A percentile compares a stretch with the other conserved stretches of the same genome.
Evolutionary conservation across 2,329 filamentous ascomycete genomes (phyloP).

Genomic region (Rugonectria rugulosa): DNA sequence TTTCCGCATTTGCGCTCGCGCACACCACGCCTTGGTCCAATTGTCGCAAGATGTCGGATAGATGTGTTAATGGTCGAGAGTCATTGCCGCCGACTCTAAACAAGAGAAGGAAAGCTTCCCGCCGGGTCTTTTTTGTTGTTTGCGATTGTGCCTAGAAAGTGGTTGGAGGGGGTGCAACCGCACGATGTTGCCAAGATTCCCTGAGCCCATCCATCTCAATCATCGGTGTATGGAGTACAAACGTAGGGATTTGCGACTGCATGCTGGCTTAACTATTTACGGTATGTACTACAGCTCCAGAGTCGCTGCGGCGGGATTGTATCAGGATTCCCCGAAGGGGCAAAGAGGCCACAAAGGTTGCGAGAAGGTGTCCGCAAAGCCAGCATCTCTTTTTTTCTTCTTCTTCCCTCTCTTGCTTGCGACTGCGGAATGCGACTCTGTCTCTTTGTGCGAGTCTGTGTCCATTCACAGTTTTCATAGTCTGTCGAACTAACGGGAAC

Average conservation of each 20-base stretch:
- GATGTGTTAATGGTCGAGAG: background rate
- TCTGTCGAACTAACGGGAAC: constrained; percentile 15
- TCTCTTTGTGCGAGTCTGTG: constrained; percentile 12
- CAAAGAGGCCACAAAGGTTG: constrained; percentile 19
- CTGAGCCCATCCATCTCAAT: background rate
- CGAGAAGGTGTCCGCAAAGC: constrained; percentile 2
- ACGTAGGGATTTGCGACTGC: constrained; percentile 22
- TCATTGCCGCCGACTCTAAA: constrained; percentile 24
- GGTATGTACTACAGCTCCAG: too few relatives aligned
- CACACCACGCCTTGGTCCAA: constrained; percentile 11
- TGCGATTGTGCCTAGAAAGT: constrained; percentile 23
- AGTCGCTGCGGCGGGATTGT: constrained; percentile 20
- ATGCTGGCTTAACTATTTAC: too few relatives aligned
- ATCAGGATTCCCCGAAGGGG: constrained; percentile 17
- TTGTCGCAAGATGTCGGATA: background rate
- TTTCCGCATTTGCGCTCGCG: constrained; percentile 20
- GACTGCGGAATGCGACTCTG: background rate
- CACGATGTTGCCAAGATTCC: constrained; percentile 27
- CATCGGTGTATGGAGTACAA: constrained; percentile 27
- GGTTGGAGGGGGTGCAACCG: constrained; percentile 24
- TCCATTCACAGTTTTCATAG: constrained; percentile 15
- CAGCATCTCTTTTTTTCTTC: too few relatives aligned
- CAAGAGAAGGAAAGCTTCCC: background rate
- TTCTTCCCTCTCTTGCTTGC: too few relatives aligned
- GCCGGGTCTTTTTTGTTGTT: too few relatives aligned